phyloP scores from a whole-genome alignment of 306 rosid species.

The Crotalaria pallida region DNA sequence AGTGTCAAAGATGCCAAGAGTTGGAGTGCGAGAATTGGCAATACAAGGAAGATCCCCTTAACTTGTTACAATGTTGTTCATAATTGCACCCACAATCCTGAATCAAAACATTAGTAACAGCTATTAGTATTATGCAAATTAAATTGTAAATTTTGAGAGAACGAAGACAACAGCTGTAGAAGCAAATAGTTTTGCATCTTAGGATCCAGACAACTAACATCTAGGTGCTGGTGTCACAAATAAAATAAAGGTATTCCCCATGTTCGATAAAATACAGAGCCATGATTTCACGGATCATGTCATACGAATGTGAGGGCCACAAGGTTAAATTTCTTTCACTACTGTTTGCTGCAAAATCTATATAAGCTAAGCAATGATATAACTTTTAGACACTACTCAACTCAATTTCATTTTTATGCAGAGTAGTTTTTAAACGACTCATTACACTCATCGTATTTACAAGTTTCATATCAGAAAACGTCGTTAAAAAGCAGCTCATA shows the following conservation, averaged over 20 bases:
- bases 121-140: background rate
- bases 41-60: slow-evolving; percentile 39
- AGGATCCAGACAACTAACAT: slow-evolving; percentile 45
- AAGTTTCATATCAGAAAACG: too few species aligned
- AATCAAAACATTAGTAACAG: background rate
- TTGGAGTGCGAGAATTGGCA: slow-evolving; percentile 40
- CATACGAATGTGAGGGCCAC: slow-evolving; percentile 27
- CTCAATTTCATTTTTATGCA: background rate
- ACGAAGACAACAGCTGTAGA: slow-evolving; percentile 45
- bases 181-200: slow-evolving; percentile 42
- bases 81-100: slow-evolving; percentile 37
- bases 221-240: slow-evolving; percentile 39
- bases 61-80: slow-evolving; percentile 20
- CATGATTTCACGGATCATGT: slow-evolving; percentile 53
- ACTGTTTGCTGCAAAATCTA: slow-evolving; percentile 2
- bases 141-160: slow-evolving; percentile 7
- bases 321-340: slow-evolving; percentile 5
- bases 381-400: background rate
- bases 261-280: slow-evolving; percentile 26
- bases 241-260: slow-evolving; percentile 18
- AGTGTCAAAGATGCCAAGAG: slow-evolving; percentile 36
- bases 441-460: background rate
- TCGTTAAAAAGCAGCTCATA: too few species aligned
- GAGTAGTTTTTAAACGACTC: background rate
- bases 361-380: background rate